Conservation (phyloP, 2,329 filamentous ascomycete species). For the Fonsecaea nubica region DNA sequence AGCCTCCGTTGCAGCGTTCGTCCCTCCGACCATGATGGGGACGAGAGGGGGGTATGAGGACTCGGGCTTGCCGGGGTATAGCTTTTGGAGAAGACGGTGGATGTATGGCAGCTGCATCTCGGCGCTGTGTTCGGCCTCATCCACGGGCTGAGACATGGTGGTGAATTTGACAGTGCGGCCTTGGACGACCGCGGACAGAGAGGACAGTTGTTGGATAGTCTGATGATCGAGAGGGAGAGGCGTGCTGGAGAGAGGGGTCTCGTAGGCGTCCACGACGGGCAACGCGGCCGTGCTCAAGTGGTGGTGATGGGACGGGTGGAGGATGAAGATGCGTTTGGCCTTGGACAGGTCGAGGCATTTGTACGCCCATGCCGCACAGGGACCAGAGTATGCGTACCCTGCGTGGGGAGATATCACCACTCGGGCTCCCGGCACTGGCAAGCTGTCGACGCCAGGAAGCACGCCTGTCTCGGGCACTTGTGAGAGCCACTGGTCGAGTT, state of each 20-base stretch:
- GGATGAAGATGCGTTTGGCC: slow-evolving; percentile 87
- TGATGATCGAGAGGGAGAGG: slow-evolving; percentile 54
- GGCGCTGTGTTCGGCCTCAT: slow-evolving; percentile 87
- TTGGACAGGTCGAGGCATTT: slow-evolving; percentile 81
- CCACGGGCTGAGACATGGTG: slow-evolving; percentile 68
- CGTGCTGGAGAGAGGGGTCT: slow-evolving; percentile 52
- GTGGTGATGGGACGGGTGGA: slow-evolving; percentile 90
- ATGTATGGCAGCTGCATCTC: slow-evolving; percentile 98
- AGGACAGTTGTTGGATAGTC: slow-evolving; percentile 49
- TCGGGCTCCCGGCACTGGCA: slow-evolving; percentile 77
- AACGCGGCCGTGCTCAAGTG: slow-evolving; percentile 79
- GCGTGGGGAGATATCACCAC: slow-evolving; percentile 94
- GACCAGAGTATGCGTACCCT: slow-evolving; percentile 89
- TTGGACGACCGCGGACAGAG: slow-evolving; percentile 41
- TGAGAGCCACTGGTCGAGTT: slow-evolving; percentile 78
- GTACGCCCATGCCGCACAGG: slow-evolving; percentile 93
- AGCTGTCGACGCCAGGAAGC: slow-evolving; percentile 61
- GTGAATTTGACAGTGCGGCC: slow-evolving; percentile 45
- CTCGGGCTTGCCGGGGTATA: slow-evolving; percentile 55
- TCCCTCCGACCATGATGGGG: slow-evolving; percentile 84
- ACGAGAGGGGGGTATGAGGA: slow-evolving; percentile 74
- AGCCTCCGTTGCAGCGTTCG: slow-evolving; percentile 69
- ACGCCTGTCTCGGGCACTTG: slow-evolving; percentile 69
- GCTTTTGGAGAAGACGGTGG: slow-evolving; percentile 73
- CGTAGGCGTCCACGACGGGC: slow-evolving; percentile 67